A percentile compares a stretch with the other conserved stretches of the same genome.
phyloP scores from a whole-genome alignment of 257 asterid species.

The Fraxinus quadrangulata region DNA sequence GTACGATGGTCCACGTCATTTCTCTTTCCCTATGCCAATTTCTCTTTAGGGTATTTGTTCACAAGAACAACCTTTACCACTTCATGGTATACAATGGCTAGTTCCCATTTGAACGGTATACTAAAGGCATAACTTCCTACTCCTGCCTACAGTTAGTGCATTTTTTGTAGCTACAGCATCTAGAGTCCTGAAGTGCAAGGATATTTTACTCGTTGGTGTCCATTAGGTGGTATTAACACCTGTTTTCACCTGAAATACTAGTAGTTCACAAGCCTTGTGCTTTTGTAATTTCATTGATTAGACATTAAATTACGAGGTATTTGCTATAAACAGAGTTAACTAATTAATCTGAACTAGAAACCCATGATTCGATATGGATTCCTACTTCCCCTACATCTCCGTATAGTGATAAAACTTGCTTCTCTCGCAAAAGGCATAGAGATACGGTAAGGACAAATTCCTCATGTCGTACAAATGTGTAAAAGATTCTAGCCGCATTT shows the following conservation, averaged over 20 bases:
- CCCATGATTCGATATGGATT: conserved; percentile 2
- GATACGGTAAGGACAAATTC: background rate
- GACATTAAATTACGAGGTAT: conserved; percentile 9
- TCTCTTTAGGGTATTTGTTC: background rate
- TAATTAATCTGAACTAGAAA: too few species aligned
- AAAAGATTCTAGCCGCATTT: background rate
- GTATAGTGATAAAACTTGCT: background rate
- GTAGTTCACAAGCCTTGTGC: background rate
- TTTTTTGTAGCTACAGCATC: background rate
- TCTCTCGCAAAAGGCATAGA: background rate
- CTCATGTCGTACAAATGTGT: background rate
- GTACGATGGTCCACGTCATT: background rate
- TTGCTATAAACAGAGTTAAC: conserved; percentile 1
- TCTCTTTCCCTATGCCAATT: background rate
- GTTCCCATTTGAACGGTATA: background rate
- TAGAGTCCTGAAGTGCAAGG: background rate
- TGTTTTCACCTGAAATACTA: background rate
- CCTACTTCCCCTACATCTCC: conserved; percentile 3
- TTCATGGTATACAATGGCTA: background rate
- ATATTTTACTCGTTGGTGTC: background rate
- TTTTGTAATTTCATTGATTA: background rate
- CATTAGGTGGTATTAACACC: background rate
- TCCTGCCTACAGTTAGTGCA: background rate
- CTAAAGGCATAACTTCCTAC: background rate
- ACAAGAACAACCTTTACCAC: background rate